Evolutionary conservation across 768 basidiomycete species (phyloP).

Genomic region (Mycena albidolilacea): DNA sequence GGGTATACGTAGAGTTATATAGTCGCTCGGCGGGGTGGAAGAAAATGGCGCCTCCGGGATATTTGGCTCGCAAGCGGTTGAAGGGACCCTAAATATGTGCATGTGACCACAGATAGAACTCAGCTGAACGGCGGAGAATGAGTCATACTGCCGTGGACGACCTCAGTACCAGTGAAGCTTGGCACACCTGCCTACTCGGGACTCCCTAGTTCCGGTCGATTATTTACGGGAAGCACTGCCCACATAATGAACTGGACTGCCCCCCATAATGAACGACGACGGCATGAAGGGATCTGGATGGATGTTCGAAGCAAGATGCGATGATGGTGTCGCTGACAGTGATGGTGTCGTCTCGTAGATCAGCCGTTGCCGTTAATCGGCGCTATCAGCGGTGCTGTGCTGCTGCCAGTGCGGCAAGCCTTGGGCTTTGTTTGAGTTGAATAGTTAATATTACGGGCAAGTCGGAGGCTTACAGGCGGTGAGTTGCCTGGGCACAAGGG

Average conservation of each 20-base stretch:
- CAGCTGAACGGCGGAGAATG: not conserved
- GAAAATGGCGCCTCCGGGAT: not conserved
- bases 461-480: too few relatives aligned
- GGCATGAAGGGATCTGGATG: not conserved
- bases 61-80: too few relatives aligned
- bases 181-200: not conserved
- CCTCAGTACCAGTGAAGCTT: not conserved
- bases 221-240: slow-evolving; percentile 10
- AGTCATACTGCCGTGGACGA: not conserved
- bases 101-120: not conserved
- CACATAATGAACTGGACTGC: slow-evolving; percentile 10
- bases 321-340: not conserved
- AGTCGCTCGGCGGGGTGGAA: not conserved
- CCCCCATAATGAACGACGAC: slow-evolving; percentile 10
- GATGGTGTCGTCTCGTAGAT: not conserved
- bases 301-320: not conserved
- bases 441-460: too few relatives aligned
- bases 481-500: too few relatives aligned
- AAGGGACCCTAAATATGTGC: not conserved
- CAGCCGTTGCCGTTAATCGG: not conserved
- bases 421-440: too few relatives aligned
- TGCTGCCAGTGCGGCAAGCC: not conserved
- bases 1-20: not conserved
- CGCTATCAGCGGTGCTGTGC: slow-evolving; percentile 18
- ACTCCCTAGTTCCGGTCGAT: not conserved